phyloP scores from a whole-genome alignment of 768 basidiomycete genomes.

The Tremella mesenterica region DNA sequence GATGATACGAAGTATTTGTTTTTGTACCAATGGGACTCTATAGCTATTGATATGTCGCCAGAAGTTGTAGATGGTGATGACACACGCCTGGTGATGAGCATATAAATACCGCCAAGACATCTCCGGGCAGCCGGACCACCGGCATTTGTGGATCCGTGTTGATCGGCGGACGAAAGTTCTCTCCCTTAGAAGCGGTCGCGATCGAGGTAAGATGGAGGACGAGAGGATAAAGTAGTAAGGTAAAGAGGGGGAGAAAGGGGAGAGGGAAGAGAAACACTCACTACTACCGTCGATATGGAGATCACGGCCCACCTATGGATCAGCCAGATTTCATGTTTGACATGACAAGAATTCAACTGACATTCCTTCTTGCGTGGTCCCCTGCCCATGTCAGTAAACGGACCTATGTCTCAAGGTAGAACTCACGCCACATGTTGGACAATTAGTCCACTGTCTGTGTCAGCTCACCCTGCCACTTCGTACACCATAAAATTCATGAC shows the following conservation, averaged over 20 bases:
- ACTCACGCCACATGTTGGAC: background rate
- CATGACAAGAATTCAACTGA: background rate
- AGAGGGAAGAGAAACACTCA: background rate
- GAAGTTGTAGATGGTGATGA: background rate
- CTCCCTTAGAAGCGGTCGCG: background rate
- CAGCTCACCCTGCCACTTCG: no score
- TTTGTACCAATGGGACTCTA: background rate
- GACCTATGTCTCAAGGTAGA: background rate
- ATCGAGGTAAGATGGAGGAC: background rate
- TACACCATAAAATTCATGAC: no score
- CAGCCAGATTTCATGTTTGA: background rate
- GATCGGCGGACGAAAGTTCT: no score
- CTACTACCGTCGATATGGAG: background rate
- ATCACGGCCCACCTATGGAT: background rate
- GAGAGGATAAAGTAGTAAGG: no score
- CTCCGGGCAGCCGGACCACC: no score
- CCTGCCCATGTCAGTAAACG: background rate
- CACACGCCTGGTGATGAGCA: no score
- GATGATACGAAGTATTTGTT: background rate
- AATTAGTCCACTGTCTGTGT: background rate
- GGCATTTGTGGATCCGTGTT: no score
- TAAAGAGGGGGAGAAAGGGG: no score
- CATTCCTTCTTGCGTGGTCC: background rate
- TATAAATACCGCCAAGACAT: no score
- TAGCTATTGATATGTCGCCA: background rate